Base-by-base conservation (phyloP, 106 monocot species). In the Allium sativum region DNA sequence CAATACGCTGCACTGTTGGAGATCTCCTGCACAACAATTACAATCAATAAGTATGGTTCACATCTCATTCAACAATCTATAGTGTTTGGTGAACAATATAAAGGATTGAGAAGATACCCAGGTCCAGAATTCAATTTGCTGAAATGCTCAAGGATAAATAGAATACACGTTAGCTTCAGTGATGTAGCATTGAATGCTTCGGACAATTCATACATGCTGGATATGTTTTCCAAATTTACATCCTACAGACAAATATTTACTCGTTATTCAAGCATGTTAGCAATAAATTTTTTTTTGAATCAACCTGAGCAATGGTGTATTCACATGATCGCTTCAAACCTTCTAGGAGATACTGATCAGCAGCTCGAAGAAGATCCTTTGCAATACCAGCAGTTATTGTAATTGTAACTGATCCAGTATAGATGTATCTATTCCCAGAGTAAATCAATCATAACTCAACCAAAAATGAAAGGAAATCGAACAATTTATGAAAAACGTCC, bases 271-370 rank as follows among this genome's bases (percentile, higher is more conserved):
- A 57, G 20, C 7, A 57, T 57, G 7, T 21, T 21, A 6, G 8
- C 6, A 12, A 57, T 21, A 16, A 10, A 4, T 7, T 12, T 6
- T 57, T 20, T 47, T 48, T 21, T 64, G 8, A 12, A 64, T 22
- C 21, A 17, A 92, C 96, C 87, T 98, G 84, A 4, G 96, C 87
- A 48, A 98, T 98, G 11, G 84, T 57, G 69, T 88, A 92, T 72
- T 98, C 96, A 54, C 96, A 98, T 9, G 92, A 70, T 6, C 96
- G 91, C 68, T 92, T 98, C 46, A 98, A 82, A 61, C 96, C 96
- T 52, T 98, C 96, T 21, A 98, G 65, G 41, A 98, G 87, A 81
- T 98, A 98, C 61, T 98, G 96, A 74, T 98, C 96, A 7, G 96
- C 87, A 45, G 91, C 96, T 77, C 87, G 75, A 44, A 98, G 88